phyloP scores from a whole-genome alignment of 495 filamentous ascomycete genomes.

The Penicillium simplicissimum region DNA sequence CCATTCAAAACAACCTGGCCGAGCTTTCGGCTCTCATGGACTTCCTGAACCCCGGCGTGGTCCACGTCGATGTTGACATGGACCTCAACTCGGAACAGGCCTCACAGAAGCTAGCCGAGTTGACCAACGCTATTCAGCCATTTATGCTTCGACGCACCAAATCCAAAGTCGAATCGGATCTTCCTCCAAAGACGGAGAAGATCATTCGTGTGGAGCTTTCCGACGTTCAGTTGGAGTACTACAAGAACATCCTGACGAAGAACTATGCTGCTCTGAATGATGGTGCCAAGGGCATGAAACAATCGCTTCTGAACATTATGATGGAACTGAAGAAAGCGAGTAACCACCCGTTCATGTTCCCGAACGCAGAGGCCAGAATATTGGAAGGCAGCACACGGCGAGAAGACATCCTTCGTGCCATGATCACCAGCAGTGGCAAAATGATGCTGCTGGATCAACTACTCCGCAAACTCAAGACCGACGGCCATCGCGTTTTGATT shows the following conservation, averaged over 20 bases:
- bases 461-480: slow-evolving; percentile 83
- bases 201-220: slow-evolving; percentile 97
- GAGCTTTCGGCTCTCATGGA: slow-evolving; percentile 91
- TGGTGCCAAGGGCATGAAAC: slow-evolving; percentile 83
- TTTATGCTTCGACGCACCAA: slow-evolving; percentile 97
- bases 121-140: slow-evolving; percentile 76
- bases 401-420: slow-evolving; percentile 83
- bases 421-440: slow-evolving; percentile 96
- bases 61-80: slow-evolving; percentile 85
- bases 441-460: slow-evolving; percentile 98
- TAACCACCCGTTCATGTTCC: slow-evolving; percentile 98
- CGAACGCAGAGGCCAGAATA: slow-evolving; percentile 85
- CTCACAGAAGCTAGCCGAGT: slow-evolving; percentile 65
- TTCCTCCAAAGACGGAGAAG: slow-evolving; percentile 96
- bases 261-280: slow-evolving; percentile 95
- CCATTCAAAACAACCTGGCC: slow-evolving; percentile 93
- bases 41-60: slow-evolving; percentile 88
- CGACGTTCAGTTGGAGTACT: slow-evolving; percentile 94
- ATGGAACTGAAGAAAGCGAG: slow-evolving; percentile 99
- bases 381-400: slow-evolving; percentile 71
- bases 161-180: slow-evolving; percentile 90
- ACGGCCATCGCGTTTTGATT: slow-evolving; percentile 93
- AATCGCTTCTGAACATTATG: slow-evolving; percentile 96
- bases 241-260: slow-evolving; percentile 95
- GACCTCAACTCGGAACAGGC: slow-evolving; percentile 72